phyloP scores from a whole-genome alignment of 345 rosid species.

The Acer saccharum region DNA sequence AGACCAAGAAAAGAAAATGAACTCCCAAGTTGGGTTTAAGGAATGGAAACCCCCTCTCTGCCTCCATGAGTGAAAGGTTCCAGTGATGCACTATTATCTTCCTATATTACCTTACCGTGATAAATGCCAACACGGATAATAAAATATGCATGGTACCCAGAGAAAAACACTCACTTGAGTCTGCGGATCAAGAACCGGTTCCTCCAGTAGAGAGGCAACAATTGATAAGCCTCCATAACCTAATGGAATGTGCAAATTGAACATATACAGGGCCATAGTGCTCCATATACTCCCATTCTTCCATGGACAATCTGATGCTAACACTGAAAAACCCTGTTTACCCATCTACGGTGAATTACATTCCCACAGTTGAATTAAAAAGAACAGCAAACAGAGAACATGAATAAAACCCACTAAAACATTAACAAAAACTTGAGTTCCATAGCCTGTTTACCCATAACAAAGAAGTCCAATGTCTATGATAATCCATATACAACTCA shows the following conservation, averaged over 20 bases:
- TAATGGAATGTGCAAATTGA: constrained; percentile 81
- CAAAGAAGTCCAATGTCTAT: background rate
- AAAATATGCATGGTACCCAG: background rate
- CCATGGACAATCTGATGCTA: constrained; percentile 69
- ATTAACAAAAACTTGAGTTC: background rate
- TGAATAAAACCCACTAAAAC: constrained; percentile 7
- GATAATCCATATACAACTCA: background rate
- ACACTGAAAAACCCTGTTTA: constrained; percentile 55
- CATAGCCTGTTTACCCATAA: background rate
- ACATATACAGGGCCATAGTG: constrained; percentile 71
- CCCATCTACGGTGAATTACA: background rate
- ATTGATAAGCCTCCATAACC: constrained; percentile 81
- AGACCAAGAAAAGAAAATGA: background rate
- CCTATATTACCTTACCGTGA: background rate
- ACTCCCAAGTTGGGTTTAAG: background rate
- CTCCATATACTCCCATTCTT: constrained; percentile 61
- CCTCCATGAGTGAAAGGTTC: constrained; percentile 1
- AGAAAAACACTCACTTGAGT: constrained; percentile 52
- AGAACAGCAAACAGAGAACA: background rate
- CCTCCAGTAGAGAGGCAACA: constrained; percentile 56
- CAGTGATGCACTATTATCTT: background rate
- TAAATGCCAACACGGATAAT: background rate
- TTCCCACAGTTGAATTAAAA: constrained; percentile 15
- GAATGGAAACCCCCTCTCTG: background rate
- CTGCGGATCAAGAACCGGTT: constrained; percentile 69